Evolutionary conservation across 176 grass and related monocot genomes (phyloP).

Genomic region (Calamus simplicifolius): DNA sequence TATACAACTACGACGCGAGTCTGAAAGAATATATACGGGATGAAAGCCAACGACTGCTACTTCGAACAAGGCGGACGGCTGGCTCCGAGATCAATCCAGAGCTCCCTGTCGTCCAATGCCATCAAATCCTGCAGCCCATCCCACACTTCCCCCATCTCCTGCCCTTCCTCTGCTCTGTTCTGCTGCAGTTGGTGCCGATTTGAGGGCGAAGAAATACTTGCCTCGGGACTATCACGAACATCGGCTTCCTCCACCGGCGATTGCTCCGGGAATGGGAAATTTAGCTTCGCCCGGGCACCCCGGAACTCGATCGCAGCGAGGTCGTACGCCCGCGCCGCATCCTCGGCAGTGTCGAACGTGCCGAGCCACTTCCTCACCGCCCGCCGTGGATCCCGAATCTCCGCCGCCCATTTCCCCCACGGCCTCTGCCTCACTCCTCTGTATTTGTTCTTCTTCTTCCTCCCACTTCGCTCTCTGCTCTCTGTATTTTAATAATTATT

Average conservation of each 20-base stretch:
- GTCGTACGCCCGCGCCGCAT: slow-evolving; percentile 3
- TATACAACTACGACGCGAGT: too few relatives aligned
- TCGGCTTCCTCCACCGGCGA: not conserved
- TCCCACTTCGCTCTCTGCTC: not conserved
- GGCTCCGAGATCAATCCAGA: not conserved
- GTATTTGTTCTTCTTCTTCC: slow-evolving; percentile 13
- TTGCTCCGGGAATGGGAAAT: slow-evolving; percentile 38
- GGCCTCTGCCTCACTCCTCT: slow-evolving; percentile 16
- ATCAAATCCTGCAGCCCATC: slow-evolving; percentile 55
- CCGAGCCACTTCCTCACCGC: slow-evolving; percentile 22
- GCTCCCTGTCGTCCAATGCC: slow-evolving; percentile 30
- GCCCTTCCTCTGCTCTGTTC: slow-evolving; percentile 8
- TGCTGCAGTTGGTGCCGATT: not conserved
- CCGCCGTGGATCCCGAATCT: slow-evolving; percentile 15
- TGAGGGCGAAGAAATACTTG: not conserved
- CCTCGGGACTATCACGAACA: not conserved
- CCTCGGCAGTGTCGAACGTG: slow-evolving; percentile 17
- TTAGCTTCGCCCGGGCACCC: slow-evolving; percentile 14
- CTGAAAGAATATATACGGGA: too few relatives aligned
- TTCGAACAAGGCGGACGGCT: too few relatives aligned
- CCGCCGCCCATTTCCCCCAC: slow-evolving; percentile 22
- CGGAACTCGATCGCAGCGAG: slow-evolving; percentile 17
- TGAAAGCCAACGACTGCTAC: too few relatives aligned
- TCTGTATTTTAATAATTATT: too few relatives aligned
- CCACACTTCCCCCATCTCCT: slow-evolving; percentile 36